Conservation (phyloP, 108 stramenopile species). For the Cyclotella sp. region DNA sequence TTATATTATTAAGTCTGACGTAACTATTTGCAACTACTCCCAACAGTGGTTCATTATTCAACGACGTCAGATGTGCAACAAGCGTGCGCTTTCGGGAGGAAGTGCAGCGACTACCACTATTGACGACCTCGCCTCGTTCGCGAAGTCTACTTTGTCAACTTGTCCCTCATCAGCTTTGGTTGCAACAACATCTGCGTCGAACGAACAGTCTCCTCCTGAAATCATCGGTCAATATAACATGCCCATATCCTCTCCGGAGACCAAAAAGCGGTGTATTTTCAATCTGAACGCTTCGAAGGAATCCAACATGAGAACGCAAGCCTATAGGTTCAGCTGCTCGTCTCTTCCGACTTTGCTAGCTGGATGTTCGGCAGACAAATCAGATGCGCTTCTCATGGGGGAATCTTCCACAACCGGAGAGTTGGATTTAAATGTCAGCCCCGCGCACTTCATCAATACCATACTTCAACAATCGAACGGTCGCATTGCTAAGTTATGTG, state of each 20-base stretch:
- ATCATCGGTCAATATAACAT: background rate
- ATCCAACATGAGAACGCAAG: background rate
- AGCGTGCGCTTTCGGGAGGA: background rate
- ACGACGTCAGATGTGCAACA: background rate
- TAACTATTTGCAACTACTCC: background rate
- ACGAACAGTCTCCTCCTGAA: background rate
- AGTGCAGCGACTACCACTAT: too few relatives aligned
- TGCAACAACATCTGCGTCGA: background rate
- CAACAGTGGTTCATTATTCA: background rate
- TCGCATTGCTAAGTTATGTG: constrained; percentile 21
- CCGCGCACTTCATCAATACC: constrained; percentile 38
- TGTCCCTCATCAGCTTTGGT: background rate
- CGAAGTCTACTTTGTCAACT: too few relatives aligned
- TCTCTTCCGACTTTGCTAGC: constrained; percentile 15
- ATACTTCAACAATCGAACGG: constrained; percentile 47
- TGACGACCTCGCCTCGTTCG: too few relatives aligned
- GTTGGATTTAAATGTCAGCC: constrained; percentile 45
- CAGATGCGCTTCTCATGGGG: constrained; percentile 18
- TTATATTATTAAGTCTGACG: too few relatives aligned
- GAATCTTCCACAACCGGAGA: constrained; percentile 34
- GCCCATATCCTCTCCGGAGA: constrained; percentile 6
- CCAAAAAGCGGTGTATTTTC: constrained; percentile 13
- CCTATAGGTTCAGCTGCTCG: constrained; percentile 24
- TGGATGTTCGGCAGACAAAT: background rate
- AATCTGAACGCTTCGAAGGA: background rate